Evolutionary conservation across 2,329 filamentous ascomycete genomes (phyloP), one percentile per base, ranked within the genome.

Genomic region (Colletotrichum sansevieriae): DNA sequence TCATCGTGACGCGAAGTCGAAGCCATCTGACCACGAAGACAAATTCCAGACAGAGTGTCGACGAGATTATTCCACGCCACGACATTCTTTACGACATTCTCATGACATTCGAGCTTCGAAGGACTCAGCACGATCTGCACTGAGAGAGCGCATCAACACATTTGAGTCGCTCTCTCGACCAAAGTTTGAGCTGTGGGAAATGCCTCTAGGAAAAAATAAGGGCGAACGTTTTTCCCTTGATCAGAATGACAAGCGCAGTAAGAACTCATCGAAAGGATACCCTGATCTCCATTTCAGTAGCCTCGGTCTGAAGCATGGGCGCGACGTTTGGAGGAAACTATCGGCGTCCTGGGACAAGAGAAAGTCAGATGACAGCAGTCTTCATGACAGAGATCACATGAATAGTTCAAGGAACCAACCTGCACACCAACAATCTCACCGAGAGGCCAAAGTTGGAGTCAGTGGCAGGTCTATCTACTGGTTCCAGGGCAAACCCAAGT

Each of bases 281-380:
- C 3, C 20, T 29, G 18, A 15, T 22, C 33, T 33, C 12, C 54
- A 44, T 29, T 52, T 59, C 4, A 44, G 33, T 18, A 66, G 57
- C 47, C n/a, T 61, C 3, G 57, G 57, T 12, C 46, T 65, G 22
- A 61, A 65, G 35, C 63, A 55, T 8, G 46, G 62, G 33, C 62
- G 62, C 22, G 54, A 60, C 8, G 55, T 49, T 3, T 60, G 54
- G 54, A 47, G 62, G 13, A 58, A 60, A n/a, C 12, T 60, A 11
- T 65, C 62, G 11, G 62, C 55, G 20, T 44, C 56, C 7, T 62
- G 56, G 46, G 46, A 65, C 12, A 62, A 46, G 41, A 37, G 12
- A 20, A 60, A 44, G 57, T 33, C 25, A 46, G 37, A 25, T 29
- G 39, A 52, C 11, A 18, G 39, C 10, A 15, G n/a, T 25, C 20